Conservation (phyloP, 2,329 filamentous ascomycete species). For the Fusarium ramigenum region DNA sequence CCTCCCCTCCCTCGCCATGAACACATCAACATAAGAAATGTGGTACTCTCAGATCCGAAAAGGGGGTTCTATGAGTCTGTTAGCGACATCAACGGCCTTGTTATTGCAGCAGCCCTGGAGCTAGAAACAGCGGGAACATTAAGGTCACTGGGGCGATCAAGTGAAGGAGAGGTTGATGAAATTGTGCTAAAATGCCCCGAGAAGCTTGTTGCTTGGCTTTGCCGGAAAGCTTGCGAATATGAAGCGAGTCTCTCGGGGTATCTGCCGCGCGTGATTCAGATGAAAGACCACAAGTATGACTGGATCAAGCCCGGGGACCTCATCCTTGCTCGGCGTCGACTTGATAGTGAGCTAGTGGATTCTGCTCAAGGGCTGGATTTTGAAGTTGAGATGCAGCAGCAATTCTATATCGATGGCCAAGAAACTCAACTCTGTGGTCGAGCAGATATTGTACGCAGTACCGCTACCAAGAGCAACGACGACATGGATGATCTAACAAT, state of each 20-base stretch:
- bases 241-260: conserved; percentile 39
- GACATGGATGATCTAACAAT: conserved; percentile 9
- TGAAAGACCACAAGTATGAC: conserved; percentile 40
- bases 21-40: conserved; percentile 29
- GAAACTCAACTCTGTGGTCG: conserved; percentile 5
- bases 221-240: conserved; percentile 40
- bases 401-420: neutral
- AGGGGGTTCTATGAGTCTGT: conserved; percentile 38
- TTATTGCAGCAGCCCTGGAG: conserved; percentile 40
- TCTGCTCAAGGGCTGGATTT: conserved; percentile 1
- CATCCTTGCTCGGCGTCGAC: conserved; percentile 28
- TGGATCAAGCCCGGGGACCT: conserved; percentile 41
- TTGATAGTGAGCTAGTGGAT: conserved; percentile 20
- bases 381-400: neutral
- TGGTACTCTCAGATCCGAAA: conserved; percentile 24
- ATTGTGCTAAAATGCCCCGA: neutral
- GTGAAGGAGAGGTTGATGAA: neutral
- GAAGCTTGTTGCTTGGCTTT: conserved; percentile 38
- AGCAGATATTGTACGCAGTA: conserved; percentile 20
- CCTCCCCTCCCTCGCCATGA: neutral
- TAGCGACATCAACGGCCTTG: conserved; percentile 44
- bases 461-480: neutral
- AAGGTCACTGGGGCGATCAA: conserved; percentile 7
- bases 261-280: conserved; percentile 38
- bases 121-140: conserved; percentile 29